A percentile compares a stretch with the other conserved stretches of the same genome.
Evolutionary conservation across 2,329 filamentous ascomycete genomes (phyloP).

Genomic region (Pseudogymnoascus sp.): DNA sequence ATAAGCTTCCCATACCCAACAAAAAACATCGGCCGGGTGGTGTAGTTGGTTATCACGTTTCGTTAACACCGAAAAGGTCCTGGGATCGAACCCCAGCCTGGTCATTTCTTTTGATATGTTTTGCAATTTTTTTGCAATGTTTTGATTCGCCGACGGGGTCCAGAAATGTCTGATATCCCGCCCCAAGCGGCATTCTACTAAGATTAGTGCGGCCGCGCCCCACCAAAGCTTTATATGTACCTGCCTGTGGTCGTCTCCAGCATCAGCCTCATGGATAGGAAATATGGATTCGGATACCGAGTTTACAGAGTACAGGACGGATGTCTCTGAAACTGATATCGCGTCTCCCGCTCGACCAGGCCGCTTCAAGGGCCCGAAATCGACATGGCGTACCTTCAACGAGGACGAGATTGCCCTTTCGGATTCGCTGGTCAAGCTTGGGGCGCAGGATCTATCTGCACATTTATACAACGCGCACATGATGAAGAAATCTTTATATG

Average conservation of each 20-base stretch:
- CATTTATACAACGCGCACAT: slow-evolving; percentile 75
- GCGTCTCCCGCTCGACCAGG: slow-evolving; percentile 48
- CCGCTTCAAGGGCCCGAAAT: slow-evolving; percentile 57
- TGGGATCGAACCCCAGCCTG: slow-evolving; percentile 8
- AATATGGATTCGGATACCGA: not conserved
- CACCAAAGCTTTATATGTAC: not conserved
- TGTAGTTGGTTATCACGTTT: slow-evolving; percentile 5
- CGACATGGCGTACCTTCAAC: slow-evolving; percentile 59
- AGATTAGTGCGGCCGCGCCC: not conserved
- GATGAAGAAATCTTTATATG: slow-evolving; percentile 45
- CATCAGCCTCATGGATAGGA: slow-evolving; percentile 1
- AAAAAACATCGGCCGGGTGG: not conserved
- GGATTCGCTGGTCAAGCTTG: slow-evolving; percentile 52
- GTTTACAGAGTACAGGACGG: not conserved
- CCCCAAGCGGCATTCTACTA: not conserved
- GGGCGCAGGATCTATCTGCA: slow-evolving; percentile 57
- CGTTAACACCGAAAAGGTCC: slow-evolving; percentile 1
- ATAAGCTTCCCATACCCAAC: not conserved
- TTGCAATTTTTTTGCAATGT: no score
- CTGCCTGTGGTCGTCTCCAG: not conserved
- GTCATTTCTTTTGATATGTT: slow-evolving; percentile 3
- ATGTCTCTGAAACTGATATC: slow-evolving; percentile 7
- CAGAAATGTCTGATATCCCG: not conserved
- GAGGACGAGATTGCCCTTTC: slow-evolving; percentile 53
- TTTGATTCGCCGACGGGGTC: not conserved